Conservation (phyloP, 805 yeast genomes). For the Vanderwaltozyma verrucispora region DNA sequence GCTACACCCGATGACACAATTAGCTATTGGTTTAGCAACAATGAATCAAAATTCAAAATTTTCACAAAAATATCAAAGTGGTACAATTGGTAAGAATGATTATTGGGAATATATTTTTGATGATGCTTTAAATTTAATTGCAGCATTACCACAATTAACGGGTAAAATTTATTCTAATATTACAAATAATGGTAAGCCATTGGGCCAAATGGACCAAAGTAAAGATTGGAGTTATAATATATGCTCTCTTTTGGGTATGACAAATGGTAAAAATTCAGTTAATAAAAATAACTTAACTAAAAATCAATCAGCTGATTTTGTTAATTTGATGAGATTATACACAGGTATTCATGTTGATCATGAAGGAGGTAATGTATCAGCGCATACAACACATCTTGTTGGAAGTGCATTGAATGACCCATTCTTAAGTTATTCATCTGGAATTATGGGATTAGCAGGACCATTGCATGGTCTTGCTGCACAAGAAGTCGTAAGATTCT, state of each 20-base stretch:
- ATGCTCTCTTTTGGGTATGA: slow-evolving; percentile 53
- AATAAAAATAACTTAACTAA: slow-evolving; percentile 22
- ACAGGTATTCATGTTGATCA: slow-evolving; percentile 76
- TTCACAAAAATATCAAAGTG: slow-evolving; percentile 62
- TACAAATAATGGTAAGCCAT: slow-evolving; percentile 41
- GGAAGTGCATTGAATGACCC: slow-evolving; percentile 77
- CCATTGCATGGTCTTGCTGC: slow-evolving; percentile 81
- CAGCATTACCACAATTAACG: slow-evolving; percentile 64
- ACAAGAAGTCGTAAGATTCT: slow-evolving; percentile 73
- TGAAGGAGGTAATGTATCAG: slow-evolving; percentile 85
- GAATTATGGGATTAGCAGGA: slow-evolving; percentile 76
- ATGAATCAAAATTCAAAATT: slow-evolving; percentile 61
- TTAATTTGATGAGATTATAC: slow-evolving; percentile 69
- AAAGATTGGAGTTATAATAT: slow-evolving; percentile 69
- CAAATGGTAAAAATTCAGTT: slow-evolving; percentile 26
- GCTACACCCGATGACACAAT: slow-evolving; percentile 79
- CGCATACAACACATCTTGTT: slow-evolving; percentile 77
- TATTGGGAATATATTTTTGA: slow-evolving; percentile 72
- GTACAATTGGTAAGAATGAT: slow-evolving; percentile 51
- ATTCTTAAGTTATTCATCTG: slow-evolving; percentile 65
- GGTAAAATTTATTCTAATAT: slow-evolving; percentile 64
- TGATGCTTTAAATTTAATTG: slow-evolving; percentile 58
- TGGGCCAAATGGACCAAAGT: slow-evolving; percentile 41
- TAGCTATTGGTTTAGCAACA: slow-evolving; percentile 65
- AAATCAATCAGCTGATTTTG: slow-evolving; percentile 45